Evolutionary conservation across 768 basidiomycete genomes (phyloP), one percentile per base, ranked within the genome.

Genomic region (Mycena rosella): DNA sequence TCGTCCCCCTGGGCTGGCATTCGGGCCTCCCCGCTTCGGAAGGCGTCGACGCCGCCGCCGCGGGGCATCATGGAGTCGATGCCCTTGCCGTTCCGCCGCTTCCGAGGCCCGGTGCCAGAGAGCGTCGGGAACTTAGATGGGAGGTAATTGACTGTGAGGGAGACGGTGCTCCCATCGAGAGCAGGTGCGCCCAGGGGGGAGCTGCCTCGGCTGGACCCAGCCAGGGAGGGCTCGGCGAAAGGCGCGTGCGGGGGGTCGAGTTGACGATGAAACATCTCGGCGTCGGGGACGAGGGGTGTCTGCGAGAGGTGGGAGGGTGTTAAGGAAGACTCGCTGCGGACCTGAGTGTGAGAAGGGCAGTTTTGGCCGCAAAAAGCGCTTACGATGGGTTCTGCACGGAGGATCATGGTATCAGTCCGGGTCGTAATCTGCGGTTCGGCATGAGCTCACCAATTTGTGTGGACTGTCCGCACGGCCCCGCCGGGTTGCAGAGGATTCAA

Each of bases 1-100:
- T 89, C 87, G 63, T 88, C 87, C 45, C 80, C 81, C 60, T 80
- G 79, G 26, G 75, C 81, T 1, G 82, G 78, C 85, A 90, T 90
- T 45, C 89, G 78, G 1, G 81, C 72, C 67, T 88, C 88, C 24
- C 85, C 83, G 54, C 78, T 80, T 34, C 79, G 81, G 71, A 89
- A 90, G 2, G 91, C 92, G 68, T 91, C 89, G 27, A 89, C 81
- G 0, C 92, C 91, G 18, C 92, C 92, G 42, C 92, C 92, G 38
- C 81, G 85, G 15, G 87, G 88, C 17, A 88, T 67, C 40, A 75
- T 72, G 13, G 77, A 69, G 44, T 78, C 82, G 11, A 69, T 75
- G 30, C 72, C 74, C 47, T 76, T 77, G 17, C 73, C 65, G 6
- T 75, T 76, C 75, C 82, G 76, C 73, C 85, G 76, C 74, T 75